Conservation (phyloP, 164 flowering plant genomes). For the Magnolia sinica region DNA sequence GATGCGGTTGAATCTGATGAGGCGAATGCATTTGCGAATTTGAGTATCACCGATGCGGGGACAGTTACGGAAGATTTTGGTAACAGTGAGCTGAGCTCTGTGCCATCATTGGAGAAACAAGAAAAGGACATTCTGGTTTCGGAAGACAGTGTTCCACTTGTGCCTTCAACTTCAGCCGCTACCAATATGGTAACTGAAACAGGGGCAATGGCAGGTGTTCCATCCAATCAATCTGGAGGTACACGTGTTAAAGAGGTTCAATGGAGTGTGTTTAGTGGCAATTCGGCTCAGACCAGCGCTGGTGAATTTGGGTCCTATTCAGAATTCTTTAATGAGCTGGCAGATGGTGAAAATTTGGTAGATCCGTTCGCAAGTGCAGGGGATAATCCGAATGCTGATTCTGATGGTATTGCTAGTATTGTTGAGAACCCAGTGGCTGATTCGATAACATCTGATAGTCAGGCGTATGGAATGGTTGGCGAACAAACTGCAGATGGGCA, state of each 20-base stretch:
- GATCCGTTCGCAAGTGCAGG: slow-evolving; percentile 28
- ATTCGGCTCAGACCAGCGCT: slow-evolving; percentile 24
- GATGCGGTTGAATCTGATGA: slow-evolving; percentile 26
- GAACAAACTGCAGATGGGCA: slow-evolving; percentile 28
- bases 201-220: slow-evolving; percentile 12
- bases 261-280: slow-evolving; percentile 70
- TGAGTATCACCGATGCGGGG: slow-evolving; percentile 22
- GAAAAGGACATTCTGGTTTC: slow-evolving; percentile 16
- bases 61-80: slow-evolving; percentile 11
- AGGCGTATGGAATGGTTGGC: slow-evolving; percentile 22
- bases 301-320: slow-evolving; percentile 59
- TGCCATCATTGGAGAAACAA: neutral
- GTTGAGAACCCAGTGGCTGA: slow-evolving; percentile 15
- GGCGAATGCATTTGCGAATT: slow-evolving; percentile 28
- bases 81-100: slow-evolving; percentile 1
- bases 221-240: slow-evolving; percentile 15
- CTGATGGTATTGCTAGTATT: slow-evolving; percentile 2
- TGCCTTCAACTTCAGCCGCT: slow-evolving; percentile 25
- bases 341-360: slow-evolving; percentile 13
- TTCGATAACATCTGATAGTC: slow-evolving; percentile 22
- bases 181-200: slow-evolving; percentile 18
- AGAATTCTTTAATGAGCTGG: slow-evolving; percentile 58
- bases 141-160: slow-evolving; percentile 23
- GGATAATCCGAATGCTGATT: slow-evolving; percentile 14
- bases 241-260: slow-evolving; percentile 70